These are phyloP conservation scores for Wickerhamiella lipophila DNA, from an alignment of 805 yeast genomes.

Conservation along the genomic window DNA sequence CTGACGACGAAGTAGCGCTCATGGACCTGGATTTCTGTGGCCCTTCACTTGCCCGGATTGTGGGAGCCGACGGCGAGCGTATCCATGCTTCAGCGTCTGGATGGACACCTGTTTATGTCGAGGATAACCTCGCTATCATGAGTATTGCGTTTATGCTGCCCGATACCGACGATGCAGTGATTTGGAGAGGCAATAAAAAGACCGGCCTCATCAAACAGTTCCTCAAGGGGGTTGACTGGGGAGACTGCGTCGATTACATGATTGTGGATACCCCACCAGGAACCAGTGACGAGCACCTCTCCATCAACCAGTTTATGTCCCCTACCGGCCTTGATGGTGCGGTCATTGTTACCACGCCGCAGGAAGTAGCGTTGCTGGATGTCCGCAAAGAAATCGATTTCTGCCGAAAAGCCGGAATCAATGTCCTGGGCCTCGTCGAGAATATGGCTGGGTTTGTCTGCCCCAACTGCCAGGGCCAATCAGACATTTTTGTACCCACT, in stretches of 20 bases:
- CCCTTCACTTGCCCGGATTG: conserved; percentile 88
- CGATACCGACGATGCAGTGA: conserved; percentile 80
- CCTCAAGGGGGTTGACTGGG: conserved; percentile 93
- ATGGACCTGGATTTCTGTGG: conserved; percentile 98
- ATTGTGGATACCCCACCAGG: conserved; percentile 98
- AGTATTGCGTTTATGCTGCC: conserved; percentile 93
- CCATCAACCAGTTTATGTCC: conserved; percentile 75
- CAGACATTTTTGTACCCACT: conserved; percentile 82
- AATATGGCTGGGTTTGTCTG: conserved; percentile 99
- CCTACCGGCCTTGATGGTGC: conserved; percentile 95
- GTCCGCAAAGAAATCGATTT: conserved; percentile 94
- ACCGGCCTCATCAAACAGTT: conserved; percentile 88
- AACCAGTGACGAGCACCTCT: conserved; percentile 91
- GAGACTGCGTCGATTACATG: conserved; percentile 52
- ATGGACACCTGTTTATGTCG: conserved; percentile 93
- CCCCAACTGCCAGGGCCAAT: conserved; percentile 83
- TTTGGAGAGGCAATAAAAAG: conserved; percentile 97
- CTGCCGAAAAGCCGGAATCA: conserved; percentile 81
- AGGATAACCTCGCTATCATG: conserved; percentile 91
- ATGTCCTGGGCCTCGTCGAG: conserved; percentile 80
- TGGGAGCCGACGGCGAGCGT: conserved; percentile 78
- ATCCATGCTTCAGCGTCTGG: conserved; percentile 85
- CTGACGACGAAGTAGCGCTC: conserved; percentile 77
- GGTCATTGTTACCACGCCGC: conserved; percentile 88
- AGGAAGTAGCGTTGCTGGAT: conserved; percentile 88